Evolutionary conservation across 371 early-diverging fungal species (phyloP), one percentile per base, ranked within the genome.

Genomic region (Chytridium lagenaria): DNA sequence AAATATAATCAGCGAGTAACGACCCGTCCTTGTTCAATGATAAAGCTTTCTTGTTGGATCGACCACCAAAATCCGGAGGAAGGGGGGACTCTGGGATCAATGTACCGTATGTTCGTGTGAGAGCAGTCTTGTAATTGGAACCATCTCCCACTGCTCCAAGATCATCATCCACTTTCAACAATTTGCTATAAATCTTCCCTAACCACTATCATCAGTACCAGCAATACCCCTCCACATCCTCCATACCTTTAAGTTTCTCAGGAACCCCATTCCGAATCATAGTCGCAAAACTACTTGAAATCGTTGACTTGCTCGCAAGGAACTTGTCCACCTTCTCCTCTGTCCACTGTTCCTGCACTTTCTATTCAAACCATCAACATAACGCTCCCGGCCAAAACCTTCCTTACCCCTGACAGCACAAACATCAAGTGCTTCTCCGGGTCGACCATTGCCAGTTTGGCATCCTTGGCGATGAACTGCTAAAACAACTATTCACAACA

Each of bases 61-160:
- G 50, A n/a, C 83, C 83, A 31, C 83, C 83, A 69, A 83, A 83
- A 0, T 78, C 70, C 1, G 83, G 83, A 2, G 81, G 74, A 1
- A 82, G 40, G 1, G 83, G 83, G n/a, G 70, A 57, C 16, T 73
- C 68, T 0, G 83, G 80, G 10, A 82, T 73, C 0, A 61, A 31
- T 3, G 70, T 52, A 3, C 82, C 82, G 55, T 79, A 72, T 19
- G 77, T 76, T 50, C 82, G 73, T 10, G 50, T 34, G 3, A 77
- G 50, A 1, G 78, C 82, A 0, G 69, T 28, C 52, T 77, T 75
- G 67, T 73, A 81, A 59, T 30, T 38, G 15, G 38, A 68, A 23
- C 64, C 66, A 28, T 50, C 34, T 5, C 30, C 3, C 49, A 52
- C 36, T 50, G 64, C 72, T 72, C 79, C 77, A 50, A 61, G 71